A percentile compares a stretch with the other conserved stretches of the same genome.
These are phyloP conservation scores for Penicillium sp. DNA, from an alignment of 2,329 filamentous ascomycete genomes.

Conservation along the genomic window DNA sequence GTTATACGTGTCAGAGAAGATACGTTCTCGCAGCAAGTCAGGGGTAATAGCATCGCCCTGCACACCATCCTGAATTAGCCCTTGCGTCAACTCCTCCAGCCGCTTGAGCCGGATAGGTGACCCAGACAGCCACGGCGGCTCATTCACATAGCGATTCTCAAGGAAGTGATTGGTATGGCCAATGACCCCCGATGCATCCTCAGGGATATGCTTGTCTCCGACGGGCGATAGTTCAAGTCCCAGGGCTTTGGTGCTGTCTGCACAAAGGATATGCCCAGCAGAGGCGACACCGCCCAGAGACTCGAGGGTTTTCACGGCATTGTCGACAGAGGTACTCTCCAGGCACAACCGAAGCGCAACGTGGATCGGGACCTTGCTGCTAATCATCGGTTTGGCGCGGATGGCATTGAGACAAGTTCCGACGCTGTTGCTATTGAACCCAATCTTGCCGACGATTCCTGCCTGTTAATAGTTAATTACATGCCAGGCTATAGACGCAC, in stretches of 20 bases:
- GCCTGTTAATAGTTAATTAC: constrained; percentile 28
- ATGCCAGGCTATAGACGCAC: not conserved
- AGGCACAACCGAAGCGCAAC: constrained; percentile 56
- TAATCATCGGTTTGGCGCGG: constrained; percentile 53
- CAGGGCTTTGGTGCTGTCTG: constrained; percentile 38
- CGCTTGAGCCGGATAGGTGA: constrained; percentile 33
- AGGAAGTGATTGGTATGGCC: constrained; percentile 48
- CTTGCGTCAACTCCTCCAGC: constrained; percentile 21
- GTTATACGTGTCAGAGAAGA: constrained; percentile 39
- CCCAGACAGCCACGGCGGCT: constrained; percentile 31
- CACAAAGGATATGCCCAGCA: constrained; percentile 56
- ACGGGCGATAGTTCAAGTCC: constrained; percentile 30
- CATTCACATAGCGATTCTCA: constrained; percentile 31
- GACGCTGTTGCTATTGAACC: constrained; percentile 58
- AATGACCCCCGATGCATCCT: constrained; percentile 32
- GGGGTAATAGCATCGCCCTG: constrained; percentile 21
- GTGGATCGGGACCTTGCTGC: constrained; percentile 56
- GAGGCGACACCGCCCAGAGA: constrained; percentile 51
- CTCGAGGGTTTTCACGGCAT: constrained; percentile 47
- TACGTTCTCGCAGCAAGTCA: constrained; percentile 23
- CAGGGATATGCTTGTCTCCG: constrained; percentile 34
- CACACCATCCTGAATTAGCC: constrained; percentile 20
- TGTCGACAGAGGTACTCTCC: constrained; percentile 48
- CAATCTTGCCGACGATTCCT: constrained; percentile 63
- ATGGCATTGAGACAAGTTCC: constrained; percentile 63